These are phyloP conservation scores for Trichoderma breve DNA, from an alignment of 2,329 filamentous ascomycete genomes.

Conservation along the genomic window DNA sequence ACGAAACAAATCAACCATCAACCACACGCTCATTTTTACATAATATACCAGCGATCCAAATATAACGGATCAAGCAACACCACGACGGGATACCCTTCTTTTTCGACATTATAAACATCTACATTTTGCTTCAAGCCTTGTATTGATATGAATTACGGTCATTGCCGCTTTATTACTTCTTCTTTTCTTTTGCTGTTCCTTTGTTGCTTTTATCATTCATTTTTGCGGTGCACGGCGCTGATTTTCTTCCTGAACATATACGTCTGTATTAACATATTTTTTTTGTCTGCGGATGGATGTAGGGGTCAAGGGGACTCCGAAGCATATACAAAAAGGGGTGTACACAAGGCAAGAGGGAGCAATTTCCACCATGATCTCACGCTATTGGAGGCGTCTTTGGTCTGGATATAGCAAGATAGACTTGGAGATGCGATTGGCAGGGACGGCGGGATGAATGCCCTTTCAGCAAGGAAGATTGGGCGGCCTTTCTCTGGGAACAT, in stretches of 20 bases:
- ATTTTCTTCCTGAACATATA: background rate
- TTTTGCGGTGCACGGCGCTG: background rate
- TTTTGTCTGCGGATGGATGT: background rate
- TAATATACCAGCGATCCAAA: conserved; percentile 1
- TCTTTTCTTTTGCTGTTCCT: conserved; percentile 1
- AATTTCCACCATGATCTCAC: conserved; percentile 8
- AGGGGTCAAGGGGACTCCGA: background rate
- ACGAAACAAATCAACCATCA: background rate
- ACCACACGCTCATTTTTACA: conserved; percentile 6
- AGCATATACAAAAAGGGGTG: conserved; percentile 3
- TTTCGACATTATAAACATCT: background rate
- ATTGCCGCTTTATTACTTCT: conserved; percentile 2
- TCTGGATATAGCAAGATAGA: background rate
- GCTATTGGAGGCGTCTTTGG: conserved; percentile 11
- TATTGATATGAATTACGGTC: conserved; percentile 20
- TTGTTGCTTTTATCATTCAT: background rate
- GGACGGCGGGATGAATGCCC: background rate
- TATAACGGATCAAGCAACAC: conserved; percentile 10
- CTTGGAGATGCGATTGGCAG: background rate
- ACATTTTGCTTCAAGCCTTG: conserved; percentile 10
- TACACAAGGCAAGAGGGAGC: conserved; percentile 1
- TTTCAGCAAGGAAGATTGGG: background rate
- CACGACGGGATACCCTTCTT: conserved; percentile 23
- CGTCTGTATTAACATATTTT: background rate
- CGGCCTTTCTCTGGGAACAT: conserved; percentile 1